A percentile compares a stretch with the other conserved stretches of the same genome.
phyloP scores from a whole-genome alignment of 2,329 filamentous ascomycete genomes.

The Drechslerella coelobrocha region DNA sequence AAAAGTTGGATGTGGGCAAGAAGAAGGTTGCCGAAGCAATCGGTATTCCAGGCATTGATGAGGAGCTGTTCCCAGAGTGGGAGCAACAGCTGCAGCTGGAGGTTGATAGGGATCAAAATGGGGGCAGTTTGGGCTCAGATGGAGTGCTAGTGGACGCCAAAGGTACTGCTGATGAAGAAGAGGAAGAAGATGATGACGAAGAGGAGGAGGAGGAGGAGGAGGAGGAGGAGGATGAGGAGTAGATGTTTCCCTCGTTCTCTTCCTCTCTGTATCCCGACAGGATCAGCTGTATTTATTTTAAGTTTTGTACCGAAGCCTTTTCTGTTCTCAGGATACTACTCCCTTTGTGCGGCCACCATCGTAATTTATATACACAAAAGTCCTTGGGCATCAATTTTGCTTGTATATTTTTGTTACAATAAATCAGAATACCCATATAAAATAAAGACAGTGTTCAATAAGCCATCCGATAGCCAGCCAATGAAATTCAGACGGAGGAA shows the following conservation, averaged over 20 bases:
- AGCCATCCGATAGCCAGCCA: no score
- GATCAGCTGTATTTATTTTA: conserved; percentile 33
- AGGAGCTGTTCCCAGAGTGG: conserved; percentile 95
- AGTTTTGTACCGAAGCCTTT: conserved; percentile 12
- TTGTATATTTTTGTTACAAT: no score
- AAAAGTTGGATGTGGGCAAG: conserved; percentile 62
- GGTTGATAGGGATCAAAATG: conserved; percentile 64
- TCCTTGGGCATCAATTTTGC: no score
- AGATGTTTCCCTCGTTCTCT: conserved; percentile 9
- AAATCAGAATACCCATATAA: no score
- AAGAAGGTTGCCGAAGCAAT: conserved; percentile 81
- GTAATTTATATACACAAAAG: no score
- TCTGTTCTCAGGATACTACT: no score
- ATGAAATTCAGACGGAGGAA: no score
- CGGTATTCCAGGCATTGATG: conserved; percentile 79
- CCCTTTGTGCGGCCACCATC: neutral
- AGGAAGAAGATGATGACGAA: conserved; percentile 53
- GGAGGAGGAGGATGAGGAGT: conserved; percentile 43
- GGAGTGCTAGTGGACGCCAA: conserved; percentile 58
- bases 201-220: conserved; percentile 50
- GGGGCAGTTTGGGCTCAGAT: conserved; percentile 59
- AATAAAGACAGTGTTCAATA: no score
- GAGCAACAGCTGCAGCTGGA: conserved; percentile 86
- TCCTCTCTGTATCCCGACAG: neutral
- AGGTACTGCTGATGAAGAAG: conserved; percentile 57